Percentiles rank a stretch among this genome's conserved stretches.
phyloP scores from a whole-genome alignment of 352 stramenopile species.

The Peronosclerospora sorghi region DNA sequence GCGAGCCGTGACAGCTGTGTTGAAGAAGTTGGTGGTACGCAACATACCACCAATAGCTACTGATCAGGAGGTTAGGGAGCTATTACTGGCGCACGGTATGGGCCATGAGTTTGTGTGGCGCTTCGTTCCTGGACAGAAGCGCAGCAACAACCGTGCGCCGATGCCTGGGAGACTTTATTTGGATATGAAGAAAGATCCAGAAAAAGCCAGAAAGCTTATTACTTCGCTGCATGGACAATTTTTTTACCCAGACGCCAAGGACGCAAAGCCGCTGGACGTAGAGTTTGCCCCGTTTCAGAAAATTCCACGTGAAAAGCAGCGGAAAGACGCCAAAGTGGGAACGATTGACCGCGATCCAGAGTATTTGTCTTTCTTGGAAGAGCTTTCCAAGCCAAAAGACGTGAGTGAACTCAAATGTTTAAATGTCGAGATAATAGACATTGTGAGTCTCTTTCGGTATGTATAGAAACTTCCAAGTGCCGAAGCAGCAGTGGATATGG shows the following conservation, averaged over 20 bases:
- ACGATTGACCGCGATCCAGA: conserved; percentile 67
- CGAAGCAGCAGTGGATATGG: conserved; percentile 38
- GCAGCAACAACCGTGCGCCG: conserved; percentile 40
- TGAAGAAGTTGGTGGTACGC: conserved; percentile 59
- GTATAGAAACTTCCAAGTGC: conserved; percentile 61
- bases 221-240: conserved; percentile 36
- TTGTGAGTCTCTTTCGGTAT: not conserved
- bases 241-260: conserved; percentile 26
- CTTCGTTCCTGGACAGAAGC: conserved; percentile 44
- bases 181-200: conserved; percentile 58
- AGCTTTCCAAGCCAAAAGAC: conserved; percentile 52
- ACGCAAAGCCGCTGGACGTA: conserved; percentile 31
- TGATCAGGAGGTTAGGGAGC: conserved; percentile 23
- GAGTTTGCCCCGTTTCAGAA: conserved; percentile 76
- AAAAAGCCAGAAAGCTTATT: conserved; percentile 39
- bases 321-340: conserved; percentile 64
- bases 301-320: conserved; percentile 65
- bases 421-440: not conserved
- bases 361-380: conserved; percentile 64
- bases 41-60: conserved; percentile 44
- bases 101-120: conserved; percentile 38
- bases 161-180: conserved; percentile 51
- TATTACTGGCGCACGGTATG: conserved; percentile 33
- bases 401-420: conserved; percentile 15
- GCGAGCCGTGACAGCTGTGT: conserved; percentile 31